phyloP scores from a whole-genome alignment of 2,329 filamentous ascomycete genomes.

The Cryoendolithus antarcticus region DNA sequence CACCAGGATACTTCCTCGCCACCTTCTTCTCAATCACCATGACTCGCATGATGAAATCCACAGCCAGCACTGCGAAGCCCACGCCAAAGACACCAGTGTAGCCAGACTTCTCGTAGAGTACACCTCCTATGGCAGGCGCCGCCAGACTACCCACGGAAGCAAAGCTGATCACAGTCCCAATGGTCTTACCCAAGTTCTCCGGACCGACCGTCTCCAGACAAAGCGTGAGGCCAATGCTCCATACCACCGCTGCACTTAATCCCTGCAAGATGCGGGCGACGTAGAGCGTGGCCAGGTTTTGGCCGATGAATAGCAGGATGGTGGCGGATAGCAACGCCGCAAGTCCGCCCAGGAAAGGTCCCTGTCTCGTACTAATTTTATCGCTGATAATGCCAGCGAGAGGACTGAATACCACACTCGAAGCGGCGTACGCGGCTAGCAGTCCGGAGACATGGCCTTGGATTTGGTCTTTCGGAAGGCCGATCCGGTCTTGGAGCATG shows the following conservation, averaged over 20 bases:
- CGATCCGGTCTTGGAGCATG: slow-evolving; percentile 40
- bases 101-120: slow-evolving; percentile 47
- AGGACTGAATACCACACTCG: slow-evolving; percentile 39
- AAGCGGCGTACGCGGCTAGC: slow-evolving; percentile 42
- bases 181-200: slow-evolving; percentile 47
- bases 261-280: slow-evolving; percentile 46
- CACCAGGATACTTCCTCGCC: slow-evolving; percentile 31
- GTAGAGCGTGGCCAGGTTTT: slow-evolving; percentile 35
- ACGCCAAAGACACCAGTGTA: slow-evolving; percentile 48
- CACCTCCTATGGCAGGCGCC: slow-evolving; percentile 47
- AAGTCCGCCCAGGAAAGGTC: slow-evolving; percentile 47
- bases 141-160: slow-evolving; percentile 45
- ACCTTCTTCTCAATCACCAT: slow-evolving; percentile 52
- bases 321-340: slow-evolving; percentile 42
- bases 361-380: slow-evolving; percentile 38
- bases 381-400: slow-evolving; percentile 45
- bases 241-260: slow-evolving; percentile 45
- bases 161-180: slow-evolving; percentile 49
- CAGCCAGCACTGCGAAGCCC: slow-evolving; percentile 38
- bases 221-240: slow-evolving; percentile 47
- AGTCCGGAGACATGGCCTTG: slow-evolving; percentile 43
- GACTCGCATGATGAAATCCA: slow-evolving; percentile 50
- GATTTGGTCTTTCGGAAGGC: slow-evolving; percentile 35
- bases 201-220: slow-evolving; percentile 46
- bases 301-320: slow-evolving; percentile 40